Base-by-base conservation (phyloP, 495 filamentous ascomycete genomes). In the Apodospora peruviana region DNA sequence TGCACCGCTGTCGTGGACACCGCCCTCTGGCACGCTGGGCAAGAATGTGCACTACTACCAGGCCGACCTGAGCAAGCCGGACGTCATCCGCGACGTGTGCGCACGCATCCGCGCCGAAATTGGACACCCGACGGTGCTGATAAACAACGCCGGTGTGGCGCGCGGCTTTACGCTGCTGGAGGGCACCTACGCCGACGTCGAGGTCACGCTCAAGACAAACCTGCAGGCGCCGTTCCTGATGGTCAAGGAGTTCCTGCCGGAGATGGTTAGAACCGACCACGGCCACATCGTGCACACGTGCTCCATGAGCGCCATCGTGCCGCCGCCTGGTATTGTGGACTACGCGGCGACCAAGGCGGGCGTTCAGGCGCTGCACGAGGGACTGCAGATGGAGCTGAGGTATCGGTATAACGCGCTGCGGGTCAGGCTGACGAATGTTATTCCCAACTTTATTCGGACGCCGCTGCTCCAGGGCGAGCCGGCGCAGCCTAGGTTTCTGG, bases 381-480 rank as follows among this genome's bases (percentile, higher is more conserved):
- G 47, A 1, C 43, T 65, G 1, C 47, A 50, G 20, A 19, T 60
- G 9, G 55, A 65, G 23, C 48, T 65, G 24, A 51, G 35, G n/a
- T 22, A 50, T 10, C 34, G 40, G 4, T 44, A 72, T 32, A 55
- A 63, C 3, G 61, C 62, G 4, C 58, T 56, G 4, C 54, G 44
- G n/a, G 61, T 71, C 19, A 51, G 66, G 18, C 49, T 61, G 11
- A 67, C 62, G 1, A 29, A 61, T 10, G 60, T 53, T 1, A 55
- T 66, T 16, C 54, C 61, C 38, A 67, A 61, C 41, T 69, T 69
- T 17, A 63, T 67, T 32, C 56, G 60, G 22, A 69, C 67, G 16
- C 62, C 67, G 8, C 39, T 72, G 5, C 46, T 69, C 35, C 44
- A 53, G 11, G 62, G 64, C 1, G 46, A 58, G 19, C 59, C 58